Percentiles rank a stretch among this genome's conserved stretches.
phyloP scores from a whole-genome alignment of 305 asterid species.

The Fraxinus baroniana region DNA sequence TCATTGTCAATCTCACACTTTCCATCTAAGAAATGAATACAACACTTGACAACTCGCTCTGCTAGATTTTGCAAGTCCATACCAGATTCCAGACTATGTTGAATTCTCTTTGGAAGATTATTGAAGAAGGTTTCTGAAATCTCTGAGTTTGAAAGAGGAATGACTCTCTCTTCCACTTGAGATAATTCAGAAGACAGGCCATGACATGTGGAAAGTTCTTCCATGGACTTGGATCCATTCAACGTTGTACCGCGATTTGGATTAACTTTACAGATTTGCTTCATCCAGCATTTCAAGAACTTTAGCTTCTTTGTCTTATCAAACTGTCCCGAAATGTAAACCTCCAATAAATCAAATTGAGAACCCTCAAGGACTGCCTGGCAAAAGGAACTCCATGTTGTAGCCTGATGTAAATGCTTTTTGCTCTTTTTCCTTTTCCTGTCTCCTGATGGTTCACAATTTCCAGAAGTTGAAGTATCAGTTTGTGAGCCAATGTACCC shows the following conservation, averaged over 20 bases:
- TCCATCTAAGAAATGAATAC: slow-evolving; percentile 49
- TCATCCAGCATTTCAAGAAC: slow-evolving; percentile 92
- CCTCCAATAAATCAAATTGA: slow-evolving; percentile 63
- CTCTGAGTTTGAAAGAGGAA: slow-evolving; percentile 40
- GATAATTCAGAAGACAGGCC: slow-evolving; percentile 41
- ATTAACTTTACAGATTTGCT: slow-evolving; percentile 50
- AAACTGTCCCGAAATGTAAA: slow-evolving; percentile 43
- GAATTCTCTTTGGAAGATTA: slow-evolving; percentile 52
- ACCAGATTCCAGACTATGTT: slow-evolving; percentile 69
- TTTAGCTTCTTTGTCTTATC: slow-evolving; percentile 66
- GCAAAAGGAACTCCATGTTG: slow-evolving; percentile 75
- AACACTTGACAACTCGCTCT: slow-evolving; percentile 64
- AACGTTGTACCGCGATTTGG: slow-evolving; percentile 25
- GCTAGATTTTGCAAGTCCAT: slow-evolving; percentile 81
- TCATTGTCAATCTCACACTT: slow-evolving; percentile 32
- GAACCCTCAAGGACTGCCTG: slow-evolving; percentile 62
- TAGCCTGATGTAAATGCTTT: slow-evolving; percentile 41
- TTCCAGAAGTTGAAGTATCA: slow-evolving; percentile 55
- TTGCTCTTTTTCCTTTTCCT: slow-evolving; percentile 50
- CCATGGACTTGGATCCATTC: slow-evolving; percentile 33
- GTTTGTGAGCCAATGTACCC: slow-evolving; percentile 54
- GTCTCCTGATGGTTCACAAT: slow-evolving; percentile 37
- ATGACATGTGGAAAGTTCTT: slow-evolving; percentile 37
- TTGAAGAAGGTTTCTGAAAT: slow-evolving; percentile 51
- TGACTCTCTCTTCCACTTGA: slow-evolving; percentile 40